Evolutionary conservation across 306 rosid species (phyloP).

Genomic region (Cucurbita moschata): DNA sequence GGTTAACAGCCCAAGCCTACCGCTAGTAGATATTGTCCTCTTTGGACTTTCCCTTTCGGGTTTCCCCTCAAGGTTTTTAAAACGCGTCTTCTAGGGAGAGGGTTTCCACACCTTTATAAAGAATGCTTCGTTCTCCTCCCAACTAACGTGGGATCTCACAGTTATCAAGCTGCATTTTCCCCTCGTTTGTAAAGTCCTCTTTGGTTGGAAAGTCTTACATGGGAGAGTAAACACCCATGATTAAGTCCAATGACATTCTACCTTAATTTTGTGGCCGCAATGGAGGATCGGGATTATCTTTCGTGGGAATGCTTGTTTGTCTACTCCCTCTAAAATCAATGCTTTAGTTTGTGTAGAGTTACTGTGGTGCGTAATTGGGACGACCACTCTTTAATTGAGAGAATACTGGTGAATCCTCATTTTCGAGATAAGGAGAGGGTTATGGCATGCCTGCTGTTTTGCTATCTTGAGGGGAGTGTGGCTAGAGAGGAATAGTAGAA

Average conservation of each 20-base stretch:
- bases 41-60: too few relatives aligned
- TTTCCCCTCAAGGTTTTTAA: too few relatives aligned
- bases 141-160: too few relatives aligned
- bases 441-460: not conserved
- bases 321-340: not conserved
- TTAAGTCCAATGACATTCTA: not conserved
- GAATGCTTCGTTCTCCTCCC: too few relatives aligned
- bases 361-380: not conserved
- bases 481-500: not conserved
- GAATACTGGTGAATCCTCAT: not conserved
- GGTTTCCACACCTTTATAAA: too few relatives aligned
- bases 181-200: not conserved
- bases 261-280: not conserved
- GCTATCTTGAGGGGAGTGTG: not conserved
- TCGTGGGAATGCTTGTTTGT: not conserved
- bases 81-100: too few relatives aligned
- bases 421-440: not conserved
- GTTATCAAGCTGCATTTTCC: not conserved
- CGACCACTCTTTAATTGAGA: not conserved
- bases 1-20: not conserved
- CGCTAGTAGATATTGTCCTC: too few relatives aligned
- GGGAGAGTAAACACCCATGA: not conserved
- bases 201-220: not conserved
- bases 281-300: not conserved
- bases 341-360: not conserved